Base-by-base conservation (phyloP, 2,329 filamentous ascomycete species). In the Calonectria honghensis region DNA sequence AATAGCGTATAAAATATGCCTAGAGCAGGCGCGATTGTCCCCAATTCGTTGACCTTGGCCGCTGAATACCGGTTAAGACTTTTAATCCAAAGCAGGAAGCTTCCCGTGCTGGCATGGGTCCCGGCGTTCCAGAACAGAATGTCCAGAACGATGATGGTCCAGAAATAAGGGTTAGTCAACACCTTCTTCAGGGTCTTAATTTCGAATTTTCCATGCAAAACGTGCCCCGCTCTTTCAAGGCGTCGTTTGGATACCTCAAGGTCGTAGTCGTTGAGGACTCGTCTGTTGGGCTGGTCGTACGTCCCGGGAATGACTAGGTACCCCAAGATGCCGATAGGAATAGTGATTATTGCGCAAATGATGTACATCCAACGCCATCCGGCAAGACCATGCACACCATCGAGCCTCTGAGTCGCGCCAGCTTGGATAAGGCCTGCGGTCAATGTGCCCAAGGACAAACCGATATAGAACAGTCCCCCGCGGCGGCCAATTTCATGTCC, bases 41-140 rank as follows among this genome's bases (percentile, higher is more conserved):
- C 88, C 0, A 91, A 83, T 68, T 90, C 85, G 78, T 91, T 92
- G 65, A 91, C 80, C n/a, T 83, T 84, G 1, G 87, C 82, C 0
- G 84, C 83, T 0, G 86, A 85, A 78, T 86, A 91, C 2, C 88
- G 84, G 2, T 87, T 81, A 11, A 92, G 79, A 73, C 88, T 90
- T 82, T 92, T 92, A 61, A 92, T 83, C 90, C 90, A 92, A 0
- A 93, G 85, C 2, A 91, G 81, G 73, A 89, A 92, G 0, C 86
- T 88, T 2, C 89, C 90, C 0, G 87, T 84, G 9, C 81, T 85
- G 1, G 86, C 87, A 61, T 89, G 82, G 51, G 83, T 88, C 27
- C 86, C 82, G 7, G 86, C 85, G 72, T 91, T 91, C 89, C 89
- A 92, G 82, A 92, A 92, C 31, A 92, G 84, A 5, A 90, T 84